phyloP scores from a whole-genome alignment of 78 protist genomes.

The Neovahlkampfia damariscottae region DNA sequence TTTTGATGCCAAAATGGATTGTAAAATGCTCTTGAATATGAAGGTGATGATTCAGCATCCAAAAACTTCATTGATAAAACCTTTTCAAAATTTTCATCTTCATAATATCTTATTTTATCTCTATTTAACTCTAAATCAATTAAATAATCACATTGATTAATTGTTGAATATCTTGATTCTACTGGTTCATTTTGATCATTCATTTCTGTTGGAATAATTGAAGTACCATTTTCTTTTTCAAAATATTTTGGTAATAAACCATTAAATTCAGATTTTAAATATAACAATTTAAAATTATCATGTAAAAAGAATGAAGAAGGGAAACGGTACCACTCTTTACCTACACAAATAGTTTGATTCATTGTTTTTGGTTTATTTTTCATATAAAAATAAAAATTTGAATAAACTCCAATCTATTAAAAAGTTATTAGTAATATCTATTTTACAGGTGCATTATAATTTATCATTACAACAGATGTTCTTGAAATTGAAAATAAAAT shows the following conservation, averaged over 20 bases:
- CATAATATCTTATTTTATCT: neutral
- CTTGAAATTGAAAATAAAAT: neutral
- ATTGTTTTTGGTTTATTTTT: neutral
- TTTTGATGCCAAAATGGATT: neutral
- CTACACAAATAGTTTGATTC: conserved; percentile 56
- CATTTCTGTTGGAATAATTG: neutral
- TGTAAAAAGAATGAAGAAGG: conserved; percentile 74
- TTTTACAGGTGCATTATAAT: conserved; percentile 9
- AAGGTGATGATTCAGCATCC: neutral
- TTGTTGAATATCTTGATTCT: neutral
- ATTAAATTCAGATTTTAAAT: neutral
- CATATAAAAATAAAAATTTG: neutral
- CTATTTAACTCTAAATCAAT: neutral
- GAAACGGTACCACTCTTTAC: conserved; percentile 84
- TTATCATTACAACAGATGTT: neutral
- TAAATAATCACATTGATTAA: neutral
- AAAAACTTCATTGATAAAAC: neutral
- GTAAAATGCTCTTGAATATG: neutral
- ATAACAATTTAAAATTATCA: neutral
- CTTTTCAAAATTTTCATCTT: neutral
- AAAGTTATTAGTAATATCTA: neutral
- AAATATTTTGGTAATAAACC: conserved; percentile 27
- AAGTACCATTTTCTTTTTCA: neutral
- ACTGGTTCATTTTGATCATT: neutral
- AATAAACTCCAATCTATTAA: neutral